Percentiles rank a stretch among this genome's conserved stretches.
Conservation (phyloP, 331 rosid species). For the Arachis monticola region DNA sequence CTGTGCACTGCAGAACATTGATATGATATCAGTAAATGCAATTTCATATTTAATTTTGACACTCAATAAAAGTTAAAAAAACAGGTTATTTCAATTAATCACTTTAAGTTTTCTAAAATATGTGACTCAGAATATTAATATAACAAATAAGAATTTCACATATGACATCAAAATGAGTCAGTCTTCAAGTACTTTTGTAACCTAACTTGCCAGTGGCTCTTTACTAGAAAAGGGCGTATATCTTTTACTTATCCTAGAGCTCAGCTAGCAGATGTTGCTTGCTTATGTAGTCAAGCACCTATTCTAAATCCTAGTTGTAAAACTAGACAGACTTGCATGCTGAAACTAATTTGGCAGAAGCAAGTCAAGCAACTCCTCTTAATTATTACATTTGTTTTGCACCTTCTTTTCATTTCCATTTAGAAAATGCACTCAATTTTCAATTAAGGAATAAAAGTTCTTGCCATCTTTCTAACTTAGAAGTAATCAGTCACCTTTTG, state of each 20-base stretch:
- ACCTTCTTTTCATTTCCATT: neutral
- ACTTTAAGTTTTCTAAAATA: neutral
- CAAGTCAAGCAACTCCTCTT: conserved; percentile 24
- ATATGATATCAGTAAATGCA: neutral
- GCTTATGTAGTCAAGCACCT: neutral
- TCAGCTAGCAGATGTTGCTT: neutral
- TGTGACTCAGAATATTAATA: conserved; percentile 16
- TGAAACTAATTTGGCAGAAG: conserved; percentile 24
- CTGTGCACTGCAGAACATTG: conserved; percentile 65
- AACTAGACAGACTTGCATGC: neutral
- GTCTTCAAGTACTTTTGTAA: neutral
- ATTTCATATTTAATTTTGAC: conserved; percentile 21
- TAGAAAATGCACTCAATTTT: conserved; percentile 26
- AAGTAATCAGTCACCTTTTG: neutral
- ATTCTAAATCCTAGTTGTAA: neutral
- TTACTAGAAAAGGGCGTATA: neutral
- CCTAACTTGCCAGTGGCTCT: neutral
- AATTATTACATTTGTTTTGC: neutral
- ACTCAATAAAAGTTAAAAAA: conserved; percentile 3
- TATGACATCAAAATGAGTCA: neutral
- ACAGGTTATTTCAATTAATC: neutral
- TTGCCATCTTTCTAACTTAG: conserved; percentile 2
- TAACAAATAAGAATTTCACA: conserved; percentile 13
- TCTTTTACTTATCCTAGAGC: neutral
- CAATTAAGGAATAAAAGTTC: conserved; percentile 5